These are phyloP conservation scores for Capronia coronata DNA, from an alignment of 2,329 filamentous ascomycete species.

Conservation along the genomic window DNA sequence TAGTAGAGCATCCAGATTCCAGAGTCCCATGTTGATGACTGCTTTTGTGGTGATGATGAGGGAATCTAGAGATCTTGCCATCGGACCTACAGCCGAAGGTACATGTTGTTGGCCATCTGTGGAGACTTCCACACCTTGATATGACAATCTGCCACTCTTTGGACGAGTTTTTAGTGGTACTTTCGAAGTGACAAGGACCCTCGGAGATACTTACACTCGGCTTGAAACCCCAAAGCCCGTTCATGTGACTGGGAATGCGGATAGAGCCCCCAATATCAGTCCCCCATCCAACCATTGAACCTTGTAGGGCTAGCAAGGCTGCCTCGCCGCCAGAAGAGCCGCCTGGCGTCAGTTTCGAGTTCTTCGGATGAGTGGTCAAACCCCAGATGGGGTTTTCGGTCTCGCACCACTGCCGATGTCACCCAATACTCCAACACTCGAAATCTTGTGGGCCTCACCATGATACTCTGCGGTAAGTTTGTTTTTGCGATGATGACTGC, in stretches of 20 bases:
- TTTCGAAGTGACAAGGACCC: too few species aligned
- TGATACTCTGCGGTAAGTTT: slow-evolving; percentile 50
- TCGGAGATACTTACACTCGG: too few species aligned
- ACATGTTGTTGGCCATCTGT: slow-evolving; percentile 43
- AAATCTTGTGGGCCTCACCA: slow-evolving; percentile 37
- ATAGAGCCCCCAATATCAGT: slow-evolving; percentile 35
- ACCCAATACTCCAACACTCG: slow-evolving; percentile 35
- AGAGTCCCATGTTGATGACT: too few species aligned
- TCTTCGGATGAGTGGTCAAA: slow-evolving; percentile 1
- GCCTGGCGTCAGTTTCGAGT: too few species aligned
- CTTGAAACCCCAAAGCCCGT: slow-evolving; percentile 22
- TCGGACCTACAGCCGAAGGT: slow-evolving; percentile 54
- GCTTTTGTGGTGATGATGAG: slow-evolving; percentile 37
- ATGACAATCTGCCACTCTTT: slow-evolving; percentile 5
- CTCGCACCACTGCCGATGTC: slow-evolving; percentile 22
- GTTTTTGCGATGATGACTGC: slow-evolving; percentile 45
- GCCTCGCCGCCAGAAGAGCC: slow-evolving; percentile 30
- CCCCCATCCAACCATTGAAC: slow-evolving; percentile 30
- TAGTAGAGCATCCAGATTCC: too few species aligned
- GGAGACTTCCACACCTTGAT: too few species aligned
- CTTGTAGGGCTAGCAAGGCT: slow-evolving; percentile 32
- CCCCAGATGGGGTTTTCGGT: background rate
- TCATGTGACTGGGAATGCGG: slow-evolving; percentile 33
- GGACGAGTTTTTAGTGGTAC: too few species aligned
- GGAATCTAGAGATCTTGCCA: slow-evolving; percentile 48